Percentiles rank a stretch among this genome's conserved stretches.
Evolutionary conservation across 139 green algal genomes (phyloP).

Genomic region (Yamagishiella unicocca): DNA sequence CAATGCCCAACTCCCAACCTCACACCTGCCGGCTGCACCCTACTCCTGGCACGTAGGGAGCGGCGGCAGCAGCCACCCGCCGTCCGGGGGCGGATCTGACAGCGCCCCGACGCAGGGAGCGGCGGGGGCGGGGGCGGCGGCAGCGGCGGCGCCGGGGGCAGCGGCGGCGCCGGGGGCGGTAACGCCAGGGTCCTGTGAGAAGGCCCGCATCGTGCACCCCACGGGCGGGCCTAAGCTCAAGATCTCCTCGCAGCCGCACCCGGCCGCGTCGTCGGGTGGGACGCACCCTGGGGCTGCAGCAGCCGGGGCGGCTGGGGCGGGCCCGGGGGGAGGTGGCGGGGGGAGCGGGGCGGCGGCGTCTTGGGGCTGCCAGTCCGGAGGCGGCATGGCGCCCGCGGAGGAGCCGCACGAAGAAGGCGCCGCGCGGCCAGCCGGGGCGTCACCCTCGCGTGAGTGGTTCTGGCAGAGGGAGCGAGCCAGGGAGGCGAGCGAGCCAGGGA

Average conservation of each 20-base stretch:
- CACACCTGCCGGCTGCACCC: too few relatives aligned
- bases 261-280: neutral
- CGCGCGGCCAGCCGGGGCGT: too few relatives aligned
- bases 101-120: neutral
- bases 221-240: constrained; percentile 8
- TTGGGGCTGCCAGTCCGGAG: too few relatives aligned
- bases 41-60: too few relatives aligned
- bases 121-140: neutral
- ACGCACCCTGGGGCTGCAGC: neutral
- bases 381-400: neutral
- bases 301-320: too few relatives aligned
- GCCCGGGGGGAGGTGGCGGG: neutral
- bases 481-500: too few relatives aligned
- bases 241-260: neutral
- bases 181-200: neutral
- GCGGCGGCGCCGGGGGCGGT: neutral
- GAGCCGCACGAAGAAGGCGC: too few relatives aligned
- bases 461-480: too few relatives aligned
- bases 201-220: constrained; percentile 6
- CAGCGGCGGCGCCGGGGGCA: neutral
- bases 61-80: neutral
- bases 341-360: neutral
- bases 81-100: too few relatives aligned
- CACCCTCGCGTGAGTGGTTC: too few relatives aligned
- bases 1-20: too few relatives aligned